phyloP scores from a whole-genome alignment of 139 green algal genomes.

The Chlamydomonas urium region DNA sequence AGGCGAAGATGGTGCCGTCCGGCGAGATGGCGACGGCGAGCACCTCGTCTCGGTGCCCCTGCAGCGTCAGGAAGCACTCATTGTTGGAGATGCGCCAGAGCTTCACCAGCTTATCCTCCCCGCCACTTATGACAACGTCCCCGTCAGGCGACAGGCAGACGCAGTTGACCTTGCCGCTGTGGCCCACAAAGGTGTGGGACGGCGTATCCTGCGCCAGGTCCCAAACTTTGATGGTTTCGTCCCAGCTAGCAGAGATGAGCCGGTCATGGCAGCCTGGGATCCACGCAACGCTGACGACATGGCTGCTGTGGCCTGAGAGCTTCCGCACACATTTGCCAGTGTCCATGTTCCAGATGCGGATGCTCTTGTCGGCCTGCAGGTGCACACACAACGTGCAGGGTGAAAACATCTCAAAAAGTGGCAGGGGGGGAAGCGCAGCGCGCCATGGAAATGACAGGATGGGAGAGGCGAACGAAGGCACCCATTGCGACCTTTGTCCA shows the following conservation, averaged over 20 bases:
- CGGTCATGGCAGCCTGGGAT: conserved; percentile 15
- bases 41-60: conserved; percentile 28
- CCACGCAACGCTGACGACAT: conserved; percentile 31
- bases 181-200: background rate
- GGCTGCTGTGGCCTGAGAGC: conserved; percentile 34
- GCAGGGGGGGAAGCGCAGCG: too few species aligned
- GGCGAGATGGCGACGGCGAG: conserved; percentile 26
- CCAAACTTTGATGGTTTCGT: conserved; percentile 36
- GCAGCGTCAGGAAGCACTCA: conserved; percentile 27
- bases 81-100: conserved; percentile 32
- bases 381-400: too few species aligned
- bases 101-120: conserved; percentile 29
- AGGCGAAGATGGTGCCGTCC: conserved; percentile 27
- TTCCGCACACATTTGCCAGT: conserved; percentile 8
- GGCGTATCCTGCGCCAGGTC: conserved; percentile 22
- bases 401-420: too few species aligned
- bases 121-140: background rate
- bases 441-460: too few species aligned
- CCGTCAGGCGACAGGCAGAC: conserved; percentile 26
- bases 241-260: conserved; percentile 13
- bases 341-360: conserved; percentile 28
- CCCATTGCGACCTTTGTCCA: too few species aligned
- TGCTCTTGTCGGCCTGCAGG: conserved; percentile 28
- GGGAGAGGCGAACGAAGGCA: too few species aligned
- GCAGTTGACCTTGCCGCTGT: conserved; percentile 29